Evolutionary conservation across 148 eudicot genomes (phyloP).

Genomic region (Arbutus unedo): DNA sequence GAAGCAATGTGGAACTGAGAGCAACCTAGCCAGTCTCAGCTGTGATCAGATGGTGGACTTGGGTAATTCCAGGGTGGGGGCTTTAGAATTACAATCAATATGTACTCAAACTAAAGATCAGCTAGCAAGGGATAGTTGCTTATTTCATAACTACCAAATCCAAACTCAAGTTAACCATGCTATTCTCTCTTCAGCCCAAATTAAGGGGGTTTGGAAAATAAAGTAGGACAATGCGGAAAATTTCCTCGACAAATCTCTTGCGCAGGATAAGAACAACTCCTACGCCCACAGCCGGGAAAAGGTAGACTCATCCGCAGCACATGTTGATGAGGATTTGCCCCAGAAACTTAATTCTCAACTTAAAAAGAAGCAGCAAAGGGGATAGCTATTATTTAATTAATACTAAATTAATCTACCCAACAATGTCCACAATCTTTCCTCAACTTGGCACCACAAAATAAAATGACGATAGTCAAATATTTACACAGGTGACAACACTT

Average conservation of each 20-base stretch:
- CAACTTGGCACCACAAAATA: not conserved
- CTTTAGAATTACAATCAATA: not conserved
- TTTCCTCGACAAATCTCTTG: not conserved
- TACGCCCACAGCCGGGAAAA: not conserved
- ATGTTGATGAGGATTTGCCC: not conserved
- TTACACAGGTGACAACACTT: not conserved
- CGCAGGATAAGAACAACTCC: not conserved
- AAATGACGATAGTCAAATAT: not conserved
- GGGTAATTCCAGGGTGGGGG: not conserved
- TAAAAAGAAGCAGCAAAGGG: too few relatives aligned
- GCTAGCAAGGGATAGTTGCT: not conserved
- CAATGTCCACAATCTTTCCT: not conserved
- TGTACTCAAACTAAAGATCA: not conserved
- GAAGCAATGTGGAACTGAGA: not conserved
- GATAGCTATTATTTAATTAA: not conserved
- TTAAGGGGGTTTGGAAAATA: too few relatives aligned
- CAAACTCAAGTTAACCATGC: not conserved
- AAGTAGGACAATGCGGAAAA: too few relatives aligned
- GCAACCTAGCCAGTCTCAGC: not conserved
- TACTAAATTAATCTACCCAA: not conserved
- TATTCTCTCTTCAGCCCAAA: not conserved
- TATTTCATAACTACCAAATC: not conserved
- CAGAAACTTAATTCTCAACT: not conserved
- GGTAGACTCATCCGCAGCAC: not conserved
- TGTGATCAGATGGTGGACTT: not conserved